phyloP scores from a whole-genome alignment of 169 alveolate species.

The Plasmodium falciparum region DNA sequence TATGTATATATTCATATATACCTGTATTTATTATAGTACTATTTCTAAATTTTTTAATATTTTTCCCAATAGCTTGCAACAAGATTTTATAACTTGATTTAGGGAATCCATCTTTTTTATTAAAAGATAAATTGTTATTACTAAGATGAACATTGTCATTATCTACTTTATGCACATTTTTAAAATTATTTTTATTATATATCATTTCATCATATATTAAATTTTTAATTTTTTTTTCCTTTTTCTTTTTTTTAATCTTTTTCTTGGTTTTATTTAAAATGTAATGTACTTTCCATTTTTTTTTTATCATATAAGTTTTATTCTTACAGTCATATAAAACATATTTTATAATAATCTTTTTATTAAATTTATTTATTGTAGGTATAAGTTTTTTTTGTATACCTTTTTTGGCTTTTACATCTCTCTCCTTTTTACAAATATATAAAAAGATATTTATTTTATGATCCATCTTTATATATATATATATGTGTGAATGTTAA shows the following conservation, averaged over 20 bases:
- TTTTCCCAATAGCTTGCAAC: slow-evolving; percentile 6
- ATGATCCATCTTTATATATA: slow-evolving; percentile 35
- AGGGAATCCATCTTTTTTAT: not conserved
- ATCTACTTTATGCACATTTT: not conserved
- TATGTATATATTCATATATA: slow-evolving; percentile 4
- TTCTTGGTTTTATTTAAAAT: slow-evolving; percentile 43
- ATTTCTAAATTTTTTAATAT: slow-evolving; percentile 16
- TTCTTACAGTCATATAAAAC: slow-evolving; percentile 28
- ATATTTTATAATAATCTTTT: slow-evolving; percentile 24
- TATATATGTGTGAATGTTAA: not conserved
- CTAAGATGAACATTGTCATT: not conserved
- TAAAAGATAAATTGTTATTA: not conserved
- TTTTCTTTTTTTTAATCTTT: slow-evolving; percentile 4
- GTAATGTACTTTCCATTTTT: slow-evolving; percentile 37
- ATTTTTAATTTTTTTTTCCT: slow-evolving; percentile 1
- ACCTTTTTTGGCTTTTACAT: slow-evolving; percentile 24
- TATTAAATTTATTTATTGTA: slow-evolving; percentile 30
- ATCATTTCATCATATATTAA: not conserved
- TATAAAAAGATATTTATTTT: slow-evolving; percentile 30
- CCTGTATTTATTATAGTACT: slow-evolving; percentile 61
- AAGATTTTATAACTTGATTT: slow-evolving; percentile 22
- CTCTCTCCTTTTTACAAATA: slow-evolving; percentile 34
- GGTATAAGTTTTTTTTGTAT: slow-evolving; percentile 35
- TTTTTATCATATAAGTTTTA: slow-evolving; percentile 35
- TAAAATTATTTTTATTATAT: not conserved